Conservation (phyloP, 768 basidiomycete genomes). For the Termitomyces sp. region DNA sequence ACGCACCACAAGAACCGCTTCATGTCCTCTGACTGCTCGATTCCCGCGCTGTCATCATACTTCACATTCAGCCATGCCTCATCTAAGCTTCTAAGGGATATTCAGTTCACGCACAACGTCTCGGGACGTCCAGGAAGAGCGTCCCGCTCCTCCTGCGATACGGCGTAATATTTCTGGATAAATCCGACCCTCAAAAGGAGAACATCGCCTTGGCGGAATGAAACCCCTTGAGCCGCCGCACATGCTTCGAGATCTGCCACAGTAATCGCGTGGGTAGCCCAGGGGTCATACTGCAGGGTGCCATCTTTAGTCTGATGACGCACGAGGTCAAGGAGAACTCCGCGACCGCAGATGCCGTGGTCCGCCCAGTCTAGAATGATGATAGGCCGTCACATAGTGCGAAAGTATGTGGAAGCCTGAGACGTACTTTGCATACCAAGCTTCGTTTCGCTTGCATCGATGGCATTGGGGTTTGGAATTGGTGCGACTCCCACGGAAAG, state of each 20-base stretch:
- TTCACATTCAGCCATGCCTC: slow-evolving; percentile 2
- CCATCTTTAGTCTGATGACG: slow-evolving; percentile 39
- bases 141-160: slow-evolving; percentile 39
- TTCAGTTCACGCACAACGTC: slow-evolving; percentile 41
- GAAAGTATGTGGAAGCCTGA: not conserved
- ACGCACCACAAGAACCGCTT: slow-evolving; percentile 66
- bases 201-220: slow-evolving; percentile 56
- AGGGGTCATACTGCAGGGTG: slow-evolving; percentile 57
- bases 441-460: slow-evolving; percentile 42
- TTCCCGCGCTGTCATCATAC: slow-evolving; percentile 44
- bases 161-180: slow-evolving; percentile 47
- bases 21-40: slow-evolving; percentile 67
- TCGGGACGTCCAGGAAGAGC: slow-evolving; percentile 36
- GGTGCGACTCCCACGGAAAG: slow-evolving; percentile 41
- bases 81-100: not conserved
- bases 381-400: not conserved
- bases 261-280: slow-evolving; percentile 48
- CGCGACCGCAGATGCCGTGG: slow-evolving; percentile 67
- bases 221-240: slow-evolving; percentile 52
- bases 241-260: slow-evolving; percentile 54
- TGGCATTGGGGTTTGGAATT: slow-evolving; percentile 42
- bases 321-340: slow-evolving; percentile 63
- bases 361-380: slow-evolving; percentile 54
- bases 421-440: slow-evolving; percentile 68
- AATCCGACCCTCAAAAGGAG: slow-evolving; percentile 58